Base-by-base conservation (phyloP, 2,329 filamentous ascomycete species). In the Aspergillus clavatus region DNA sequence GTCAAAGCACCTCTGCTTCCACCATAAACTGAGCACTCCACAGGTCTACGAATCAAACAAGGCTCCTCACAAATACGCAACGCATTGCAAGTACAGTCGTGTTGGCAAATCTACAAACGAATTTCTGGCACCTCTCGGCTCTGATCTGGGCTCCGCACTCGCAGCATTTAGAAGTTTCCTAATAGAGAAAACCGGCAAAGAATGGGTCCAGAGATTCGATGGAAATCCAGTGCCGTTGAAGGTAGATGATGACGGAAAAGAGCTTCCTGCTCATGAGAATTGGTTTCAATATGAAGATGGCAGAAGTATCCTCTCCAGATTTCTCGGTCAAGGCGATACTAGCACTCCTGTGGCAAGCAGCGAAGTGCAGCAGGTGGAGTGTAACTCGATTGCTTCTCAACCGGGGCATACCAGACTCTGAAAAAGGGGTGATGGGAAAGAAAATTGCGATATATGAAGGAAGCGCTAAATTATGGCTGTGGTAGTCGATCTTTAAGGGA, bases 21-120 rank as follows among this genome's bases (percentile, higher is more conserved):
- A 33, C 5, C 29, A 33, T 33, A 33, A 33, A 16, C 29, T 33
- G 7, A 33, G 44, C 47, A 27, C 29, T 44, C 27, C 45, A 23
- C 51, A 89, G 83, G 72, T 90, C 40, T 87, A 81, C 68, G 80
- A 88, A 62, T 84, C 82, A 4, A 74, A 80, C 48, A 69, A 74
- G 8, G 66, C 68, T 11, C 83, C 83, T 0, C 72, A 70, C 47
- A 74, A 78, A 0, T 89, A 87, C 67, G 77, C 75, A 52, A 78
- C 80, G 37, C 78, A 78, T 6, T 75, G 73, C 38, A 79, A 78
- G 43, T 69, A 70, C 45, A 66, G 56, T 23, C 61, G 65, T 2
- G 45, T 52, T 3, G 65, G 66, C 1, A 59, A 50, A 8, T 59
- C 59, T 0, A 54, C 55, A 7, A 51, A 62, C 1, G 58, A 70